A percentile compares a stretch with the other conserved stretches of the same genome.
Evolutionary conservation across 2,329 filamentous ascomycete genomes (phyloP).

Genomic region (Simplicillium aogashimaense): DNA sequence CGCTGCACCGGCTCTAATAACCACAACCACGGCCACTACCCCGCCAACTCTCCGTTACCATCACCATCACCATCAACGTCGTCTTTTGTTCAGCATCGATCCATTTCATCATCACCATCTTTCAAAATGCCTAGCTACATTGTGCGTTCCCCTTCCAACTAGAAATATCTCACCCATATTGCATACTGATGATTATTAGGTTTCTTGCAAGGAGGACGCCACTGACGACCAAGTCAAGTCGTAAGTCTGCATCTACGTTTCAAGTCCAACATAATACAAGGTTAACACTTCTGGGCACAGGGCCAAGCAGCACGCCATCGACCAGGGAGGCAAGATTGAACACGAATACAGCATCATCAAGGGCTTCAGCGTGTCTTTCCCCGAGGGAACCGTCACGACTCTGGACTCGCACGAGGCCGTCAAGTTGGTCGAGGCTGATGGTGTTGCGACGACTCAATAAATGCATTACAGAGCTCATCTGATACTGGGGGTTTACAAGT

Average conservation of each 20-base stretch:
- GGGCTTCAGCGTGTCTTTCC: slow-evolving; percentile 77
- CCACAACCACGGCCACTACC: slow-evolving; percentile 1
- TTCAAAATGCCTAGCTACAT: slow-evolving; percentile 47
- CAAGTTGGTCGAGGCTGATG: slow-evolving; percentile 65
- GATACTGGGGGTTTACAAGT: too few species aligned
- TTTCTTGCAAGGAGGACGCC: slow-evolving; percentile 68
- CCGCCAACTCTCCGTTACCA: slow-evolving; percentile 1
- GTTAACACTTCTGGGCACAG: slow-evolving; percentile 29
- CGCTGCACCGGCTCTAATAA: background rate
- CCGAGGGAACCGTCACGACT: slow-evolving; percentile 53
- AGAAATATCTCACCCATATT: too few species aligned
- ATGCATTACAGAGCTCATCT: slow-evolving; percentile 4
- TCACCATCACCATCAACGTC: slow-evolving; percentile 1
- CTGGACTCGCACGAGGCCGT: slow-evolving; percentile 63
- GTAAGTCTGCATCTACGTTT: slow-evolving; percentile 30
- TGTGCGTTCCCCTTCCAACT: slow-evolving; percentile 23
- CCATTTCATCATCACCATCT: background rate
- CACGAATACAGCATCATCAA: slow-evolving; percentile 84
- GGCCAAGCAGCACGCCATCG: slow-evolving; percentile 63
- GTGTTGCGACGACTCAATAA: slow-evolving; percentile 63
- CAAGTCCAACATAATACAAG: background rate
- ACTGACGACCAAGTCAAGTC: slow-evolving; percentile 55
- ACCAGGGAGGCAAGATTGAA: slow-evolving; percentile 74
- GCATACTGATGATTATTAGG: slow-evolving; percentile 33
- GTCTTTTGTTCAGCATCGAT: background rate